Percentiles rank a stretch among this genome's conserved stretches.
phyloP scores from a whole-genome alignment of 2,329 filamentous ascomycete species.

The Aureobasidium sp. region DNA sequence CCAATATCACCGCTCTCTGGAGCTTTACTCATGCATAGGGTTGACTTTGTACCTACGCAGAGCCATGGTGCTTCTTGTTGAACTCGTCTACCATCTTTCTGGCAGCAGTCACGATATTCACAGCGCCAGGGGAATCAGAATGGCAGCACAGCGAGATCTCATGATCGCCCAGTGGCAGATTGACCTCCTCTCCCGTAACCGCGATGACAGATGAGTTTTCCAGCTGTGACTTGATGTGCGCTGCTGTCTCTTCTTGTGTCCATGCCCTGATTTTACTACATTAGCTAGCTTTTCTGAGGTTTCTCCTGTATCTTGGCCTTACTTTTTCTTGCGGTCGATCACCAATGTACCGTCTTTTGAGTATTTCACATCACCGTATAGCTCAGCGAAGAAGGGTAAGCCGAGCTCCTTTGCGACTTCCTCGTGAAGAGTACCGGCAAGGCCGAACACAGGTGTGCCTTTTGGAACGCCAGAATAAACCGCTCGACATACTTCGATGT shows the following conservation, averaged over 20 bases:
- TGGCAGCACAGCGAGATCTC: constrained; percentile 38
- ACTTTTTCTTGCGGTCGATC: constrained; percentile 53
- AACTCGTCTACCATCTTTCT: constrained; percentile 36
- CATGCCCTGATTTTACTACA: constrained; percentile 26
- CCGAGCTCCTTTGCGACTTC: constrained; percentile 45
- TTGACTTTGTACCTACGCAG: neutral
- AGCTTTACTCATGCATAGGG: neutral
- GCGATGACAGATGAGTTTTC: constrained; percentile 34
- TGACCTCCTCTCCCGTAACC: constrained; percentile 34
- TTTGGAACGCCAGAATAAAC: constrained; percentile 47
- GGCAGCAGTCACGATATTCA: constrained; percentile 37
- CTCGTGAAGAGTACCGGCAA: constrained; percentile 48
- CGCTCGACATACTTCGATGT: constrained; percentile 44
- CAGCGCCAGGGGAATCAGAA: constrained; percentile 36
- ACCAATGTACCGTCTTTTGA: constrained; percentile 42
- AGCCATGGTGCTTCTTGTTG: constrained; percentile 22
- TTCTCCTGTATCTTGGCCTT: neutral
- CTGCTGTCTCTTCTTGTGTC: constrained; percentile 34
- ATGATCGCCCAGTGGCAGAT: constrained; percentile 35
- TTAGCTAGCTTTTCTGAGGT: neutral
- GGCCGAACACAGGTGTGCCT: constrained; percentile 45
- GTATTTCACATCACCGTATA: constrained; percentile 52
- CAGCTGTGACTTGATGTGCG: constrained; percentile 34
- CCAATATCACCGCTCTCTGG: neutral
- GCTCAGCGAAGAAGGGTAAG: constrained; percentile 46